Percentiles rank a stretch among this genome's conserved stretches.
Evolutionary conservation across 2,329 filamentous ascomycete genomes (phyloP).

Genomic region (Davidsoniella eucalypti): DNA sequence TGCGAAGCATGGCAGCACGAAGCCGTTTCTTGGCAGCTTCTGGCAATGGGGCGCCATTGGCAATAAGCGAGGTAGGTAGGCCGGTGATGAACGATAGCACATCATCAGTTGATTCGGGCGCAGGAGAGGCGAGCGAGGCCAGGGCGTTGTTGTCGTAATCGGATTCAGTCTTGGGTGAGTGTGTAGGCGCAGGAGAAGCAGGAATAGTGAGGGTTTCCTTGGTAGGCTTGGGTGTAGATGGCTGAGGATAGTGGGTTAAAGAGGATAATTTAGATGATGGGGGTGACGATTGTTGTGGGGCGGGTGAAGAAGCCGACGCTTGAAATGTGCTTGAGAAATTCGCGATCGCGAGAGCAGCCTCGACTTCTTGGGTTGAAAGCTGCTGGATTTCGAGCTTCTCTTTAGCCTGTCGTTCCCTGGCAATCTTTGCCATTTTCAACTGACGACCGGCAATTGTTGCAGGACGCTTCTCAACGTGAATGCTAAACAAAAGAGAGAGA

Average conservation of each 20-base stretch:
- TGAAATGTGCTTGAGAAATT: background rate
- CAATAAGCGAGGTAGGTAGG: conserved; percentile 28
- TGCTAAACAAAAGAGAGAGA: background rate
- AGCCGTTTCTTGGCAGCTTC: conserved; percentile 29
- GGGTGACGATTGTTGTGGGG: background rate
- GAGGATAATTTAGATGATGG: background rate
- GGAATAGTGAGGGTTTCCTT: background rate
- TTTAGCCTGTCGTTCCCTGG: background rate
- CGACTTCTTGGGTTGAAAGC: conserved; percentile 1
- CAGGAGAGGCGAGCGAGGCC: background rate
- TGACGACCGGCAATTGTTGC: conserved; percentile 5
- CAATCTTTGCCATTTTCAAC: background rate
- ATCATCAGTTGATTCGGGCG: conserved; percentile 15
- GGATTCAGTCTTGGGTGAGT: conserved; percentile 9
- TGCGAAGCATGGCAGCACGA: conserved; percentile 18
- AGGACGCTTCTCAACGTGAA: conserved; percentile 1
- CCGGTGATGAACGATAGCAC: conserved; percentile 34
- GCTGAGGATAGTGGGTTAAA: background rate
- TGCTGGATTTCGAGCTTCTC: background rate
- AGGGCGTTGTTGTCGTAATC: conserved; percentile 1
- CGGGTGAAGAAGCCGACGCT: background rate
- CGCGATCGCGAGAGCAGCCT: conserved; percentile 6
- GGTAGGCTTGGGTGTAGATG: background rate
- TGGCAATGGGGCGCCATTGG: conserved; percentile 22
- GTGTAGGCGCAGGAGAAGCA: conserved; percentile 8